Percentiles rank a stretch among this genome's conserved stretches.
phyloP scores from a whole-genome alignment of 1,284 basidiomycete species.

The Irpex sp. region DNA sequence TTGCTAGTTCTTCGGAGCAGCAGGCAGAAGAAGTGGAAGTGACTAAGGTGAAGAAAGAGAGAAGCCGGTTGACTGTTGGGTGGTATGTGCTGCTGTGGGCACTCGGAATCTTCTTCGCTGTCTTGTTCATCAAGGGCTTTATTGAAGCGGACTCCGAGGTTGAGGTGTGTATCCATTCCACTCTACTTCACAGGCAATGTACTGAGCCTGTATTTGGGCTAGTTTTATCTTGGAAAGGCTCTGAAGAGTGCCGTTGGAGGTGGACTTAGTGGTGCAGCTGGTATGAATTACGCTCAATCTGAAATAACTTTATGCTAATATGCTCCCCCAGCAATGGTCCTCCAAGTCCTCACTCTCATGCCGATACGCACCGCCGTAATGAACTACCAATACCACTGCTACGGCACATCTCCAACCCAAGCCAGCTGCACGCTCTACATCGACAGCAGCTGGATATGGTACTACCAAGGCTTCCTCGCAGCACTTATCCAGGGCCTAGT shows the following conservation, averaged over 20 bases:
- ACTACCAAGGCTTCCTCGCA: slow-evolving; percentile 77
- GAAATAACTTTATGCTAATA: not conserved
- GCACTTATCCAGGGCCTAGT: slow-evolving; percentile 79
- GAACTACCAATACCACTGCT: slow-evolving; percentile 90
- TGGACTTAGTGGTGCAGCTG: slow-evolving; percentile 80
- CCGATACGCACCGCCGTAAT: slow-evolving; percentile 81
- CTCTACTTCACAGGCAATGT: not conserved
- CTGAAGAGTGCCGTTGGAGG: slow-evolving; percentile 79
- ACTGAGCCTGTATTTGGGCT: not conserved
- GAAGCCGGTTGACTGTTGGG: slow-evolving; percentile 23
- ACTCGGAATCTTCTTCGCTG: slow-evolving; percentile 33
- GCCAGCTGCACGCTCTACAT: slow-evolving; percentile 63
- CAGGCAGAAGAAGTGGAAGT: not conserved
- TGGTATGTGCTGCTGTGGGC: slow-evolving; percentile 32
- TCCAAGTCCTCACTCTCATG: slow-evolving; percentile 86
- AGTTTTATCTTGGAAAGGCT: slow-evolving; percentile 77
- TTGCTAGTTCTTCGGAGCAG: not conserved
- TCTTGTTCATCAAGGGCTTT: slow-evolving; percentile 61
- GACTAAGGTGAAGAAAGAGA: slow-evolving; percentile 18
- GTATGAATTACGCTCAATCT: slow-evolving; percentile 28
- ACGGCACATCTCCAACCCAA: slow-evolving; percentile 66
- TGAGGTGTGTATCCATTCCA: slow-evolving; percentile 39
- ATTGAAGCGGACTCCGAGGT: slow-evolving; percentile 63
- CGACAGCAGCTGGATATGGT: slow-evolving; percentile 76
- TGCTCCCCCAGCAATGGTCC: slow-evolving; percentile 63